These are phyloP conservation scores for Coleophoma eucalyptorum DNA, from an alignment of 2,329 filamentous ascomycete species.

Conservation along the genomic window DNA sequence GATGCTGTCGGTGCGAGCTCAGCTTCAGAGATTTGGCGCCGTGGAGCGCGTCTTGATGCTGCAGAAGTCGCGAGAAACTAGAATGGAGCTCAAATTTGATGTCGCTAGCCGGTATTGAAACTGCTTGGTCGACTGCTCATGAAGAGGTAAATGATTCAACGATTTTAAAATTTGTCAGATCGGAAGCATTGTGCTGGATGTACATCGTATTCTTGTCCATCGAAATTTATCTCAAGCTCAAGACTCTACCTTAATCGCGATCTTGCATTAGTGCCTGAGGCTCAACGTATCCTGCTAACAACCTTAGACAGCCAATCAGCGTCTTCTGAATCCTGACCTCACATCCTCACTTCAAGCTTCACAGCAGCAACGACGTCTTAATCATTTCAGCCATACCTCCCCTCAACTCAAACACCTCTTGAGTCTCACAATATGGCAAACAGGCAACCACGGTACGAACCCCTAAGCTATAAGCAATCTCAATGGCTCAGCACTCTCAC, in stretches of 20 bases:
- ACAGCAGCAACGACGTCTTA: slow-evolving; percentile 13
- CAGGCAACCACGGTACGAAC: slow-evolving; percentile 21
- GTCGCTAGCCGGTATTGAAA: too few relatives aligned
- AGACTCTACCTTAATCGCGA: not conserved
- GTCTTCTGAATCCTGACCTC: slow-evolving; percentile 11
- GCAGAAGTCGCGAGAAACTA: not conserved
- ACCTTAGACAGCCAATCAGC: slow-evolving; percentile 20
- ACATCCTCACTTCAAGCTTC: slow-evolving; percentile 24
- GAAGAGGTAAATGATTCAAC: too few relatives aligned
- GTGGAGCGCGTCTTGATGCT: not conserved
- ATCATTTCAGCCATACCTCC: slow-evolving; percentile 30
- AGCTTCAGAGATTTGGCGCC: not conserved
- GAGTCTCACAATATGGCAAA: slow-evolving; percentile 23
- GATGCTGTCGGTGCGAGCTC: not conserved
- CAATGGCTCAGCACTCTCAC: too few relatives aligned
- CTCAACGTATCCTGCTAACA: not conserved
- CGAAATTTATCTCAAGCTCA: slow-evolving; percentile 1
- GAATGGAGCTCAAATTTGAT: too few relatives aligned
- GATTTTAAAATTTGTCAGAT: too few relatives aligned
- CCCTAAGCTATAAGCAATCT: too few relatives aligned
- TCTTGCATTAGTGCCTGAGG: too few relatives aligned
- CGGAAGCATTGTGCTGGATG: too few relatives aligned
- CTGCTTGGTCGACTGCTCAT: too few relatives aligned
- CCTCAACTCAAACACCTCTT: slow-evolving; percentile 13
- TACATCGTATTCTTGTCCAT: not conserved